Evolutionary conservation across 805 yeast genomes (phyloP).

Genomic region (Candida michaelii): DNA sequence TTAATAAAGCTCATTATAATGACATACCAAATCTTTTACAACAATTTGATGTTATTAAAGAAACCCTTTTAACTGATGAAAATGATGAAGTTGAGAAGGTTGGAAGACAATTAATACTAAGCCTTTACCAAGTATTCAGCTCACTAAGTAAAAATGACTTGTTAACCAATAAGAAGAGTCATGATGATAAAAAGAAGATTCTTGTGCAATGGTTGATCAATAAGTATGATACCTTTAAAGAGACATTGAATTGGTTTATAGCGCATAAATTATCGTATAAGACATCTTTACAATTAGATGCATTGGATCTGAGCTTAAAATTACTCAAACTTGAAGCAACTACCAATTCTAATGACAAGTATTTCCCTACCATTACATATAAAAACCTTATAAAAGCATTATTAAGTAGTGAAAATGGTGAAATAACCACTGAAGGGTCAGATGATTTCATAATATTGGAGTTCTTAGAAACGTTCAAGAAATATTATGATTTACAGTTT

Average conservation of each 20-base stretch:
- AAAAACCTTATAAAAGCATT: constrained; percentile 38
- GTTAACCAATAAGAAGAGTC: constrained; percentile 32
- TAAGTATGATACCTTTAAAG: constrained; percentile 56
- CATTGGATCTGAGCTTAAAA: constrained; percentile 55
- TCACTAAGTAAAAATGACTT: constrained; percentile 43
- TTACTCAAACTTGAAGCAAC: constrained; percentile 59
- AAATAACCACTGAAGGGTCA: constrained; percentile 45
- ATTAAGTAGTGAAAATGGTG: constrained; percentile 31
- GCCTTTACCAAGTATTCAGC: constrained; percentile 50
- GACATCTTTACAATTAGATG: constrained; percentile 51
- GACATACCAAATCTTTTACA: constrained; percentile 49
- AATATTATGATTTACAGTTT: constrained; percentile 76
- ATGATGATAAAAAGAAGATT: constrained; percentile 45
- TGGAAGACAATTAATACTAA: constrained; percentile 42
- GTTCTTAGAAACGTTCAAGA: constrained; percentile 52
- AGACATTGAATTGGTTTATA: constrained; percentile 42
- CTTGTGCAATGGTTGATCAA: constrained; percentile 65
- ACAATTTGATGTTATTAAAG: constrained; percentile 29
- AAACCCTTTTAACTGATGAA: constrained; percentile 19
- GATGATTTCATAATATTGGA: constrained; percentile 52
- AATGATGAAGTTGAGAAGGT: constrained; percentile 23
- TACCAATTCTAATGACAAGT: constrained; percentile 51
- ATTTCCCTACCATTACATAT: constrained; percentile 60
- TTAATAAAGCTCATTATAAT: constrained; percentile 50
- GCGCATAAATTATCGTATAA: constrained; percentile 43